These are phyloP conservation scores for Pyrenophora tritici-repentis DNA, from an alignment of 2,329 filamentous ascomycete species.

Conservation along the genomic window DNA sequence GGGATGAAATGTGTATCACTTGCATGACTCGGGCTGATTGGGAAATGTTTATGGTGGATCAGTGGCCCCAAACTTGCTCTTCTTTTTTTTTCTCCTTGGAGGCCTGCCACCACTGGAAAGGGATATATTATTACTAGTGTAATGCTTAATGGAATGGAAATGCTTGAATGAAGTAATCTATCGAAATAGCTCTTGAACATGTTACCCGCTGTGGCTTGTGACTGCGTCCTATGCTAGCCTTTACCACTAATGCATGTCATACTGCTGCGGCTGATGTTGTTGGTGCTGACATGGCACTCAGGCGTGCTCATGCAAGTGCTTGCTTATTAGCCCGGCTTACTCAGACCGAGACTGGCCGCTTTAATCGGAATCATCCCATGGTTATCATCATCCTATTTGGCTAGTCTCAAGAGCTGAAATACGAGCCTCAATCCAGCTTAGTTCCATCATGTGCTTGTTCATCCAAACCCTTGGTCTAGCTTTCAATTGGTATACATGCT, in stretches of 20 bases:
- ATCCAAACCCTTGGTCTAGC: not conserved
- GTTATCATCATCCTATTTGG: no score
- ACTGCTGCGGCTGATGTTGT: no score
- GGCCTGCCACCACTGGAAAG: not conserved
- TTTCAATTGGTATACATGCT: not conserved
- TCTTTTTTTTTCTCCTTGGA: not conserved
- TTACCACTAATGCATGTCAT: not conserved
- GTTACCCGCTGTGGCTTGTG: no score
- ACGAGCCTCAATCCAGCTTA: no score
- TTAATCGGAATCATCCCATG: no score
- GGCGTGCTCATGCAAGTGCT: no score
- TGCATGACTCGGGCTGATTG: conserved; percentile 2
- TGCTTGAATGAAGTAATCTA: conserved; percentile 6
- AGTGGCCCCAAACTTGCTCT: not conserved
- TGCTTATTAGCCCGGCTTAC: no score
- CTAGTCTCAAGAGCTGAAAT: no score
- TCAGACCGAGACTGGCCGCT: no score
- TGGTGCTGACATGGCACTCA: no score
- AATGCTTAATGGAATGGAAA: conserved; percentile 41
- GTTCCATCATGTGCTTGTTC: not conserved
- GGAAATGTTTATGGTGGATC: not conserved
- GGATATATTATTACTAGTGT: conserved; percentile 35
- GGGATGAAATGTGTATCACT: not conserved
- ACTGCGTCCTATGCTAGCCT: not conserved
- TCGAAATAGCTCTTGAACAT: not conserved